These are phyloP conservation scores for Kandelia obovata DNA, from an alignment of 345 rosid genomes.

Conservation along the genomic window DNA sequence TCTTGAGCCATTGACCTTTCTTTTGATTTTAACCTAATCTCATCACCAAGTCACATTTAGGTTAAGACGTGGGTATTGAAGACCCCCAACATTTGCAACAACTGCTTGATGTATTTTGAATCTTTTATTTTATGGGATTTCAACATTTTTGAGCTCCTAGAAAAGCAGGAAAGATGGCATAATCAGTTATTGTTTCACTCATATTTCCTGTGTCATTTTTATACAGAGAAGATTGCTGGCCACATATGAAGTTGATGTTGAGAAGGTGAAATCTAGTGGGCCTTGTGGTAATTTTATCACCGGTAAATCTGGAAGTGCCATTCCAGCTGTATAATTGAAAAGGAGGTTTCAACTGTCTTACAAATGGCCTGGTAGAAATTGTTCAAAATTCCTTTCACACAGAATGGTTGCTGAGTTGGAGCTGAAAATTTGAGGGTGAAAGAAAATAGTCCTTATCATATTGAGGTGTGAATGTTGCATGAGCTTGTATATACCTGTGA, in stretches of 20 bases:
- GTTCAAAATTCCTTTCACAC: too few species aligned
- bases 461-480: neutral
- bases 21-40: too few species aligned
- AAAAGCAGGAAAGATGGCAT: too few species aligned
- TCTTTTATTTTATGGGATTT: too few species aligned
- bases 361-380: neutral
- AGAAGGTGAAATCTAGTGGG: slow-evolving; percentile 19
- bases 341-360: neutral
- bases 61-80: too few species aligned
- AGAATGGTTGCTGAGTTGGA: neutral
- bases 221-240: slow-evolving; percentile 46
- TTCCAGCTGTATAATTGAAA: slow-evolving; percentile 26
- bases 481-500: neutral
- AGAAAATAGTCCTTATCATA: neutral
- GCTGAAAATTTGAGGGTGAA: neutral
- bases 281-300: slow-evolving; percentile 6
- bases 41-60: too few species aligned
- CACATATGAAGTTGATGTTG: slow-evolving; percentile 19
- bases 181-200: neutral
- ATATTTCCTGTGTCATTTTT: neutral
- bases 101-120: too few species aligned
- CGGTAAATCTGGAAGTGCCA: slow-evolving; percentile 23
- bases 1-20: too few species aligned
- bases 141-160: too few species aligned
- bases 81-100: too few species aligned